Conservation (phyloP, 2,329 filamentous ascomycete genomes). For the Verticillium nonalfalfae region DNA sequence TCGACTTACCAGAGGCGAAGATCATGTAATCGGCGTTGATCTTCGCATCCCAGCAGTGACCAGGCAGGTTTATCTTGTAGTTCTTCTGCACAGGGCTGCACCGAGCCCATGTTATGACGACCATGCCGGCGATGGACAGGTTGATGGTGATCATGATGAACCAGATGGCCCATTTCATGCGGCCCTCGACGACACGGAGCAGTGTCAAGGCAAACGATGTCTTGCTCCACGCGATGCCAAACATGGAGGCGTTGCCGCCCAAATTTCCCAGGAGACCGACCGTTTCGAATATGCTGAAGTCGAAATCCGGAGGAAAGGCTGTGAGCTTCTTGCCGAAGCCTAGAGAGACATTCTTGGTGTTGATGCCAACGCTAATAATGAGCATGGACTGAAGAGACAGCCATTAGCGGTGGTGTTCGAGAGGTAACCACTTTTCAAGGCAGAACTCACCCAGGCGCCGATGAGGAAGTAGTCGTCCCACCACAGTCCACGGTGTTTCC, state of each 20-base stretch:
- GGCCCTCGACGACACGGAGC: constrained; percentile 17
- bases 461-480: constrained; percentile 13
- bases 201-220: constrained; percentile 21
- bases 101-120: not conserved
- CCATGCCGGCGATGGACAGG: constrained; percentile 3
- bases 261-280: constrained; percentile 11
- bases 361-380: constrained; percentile 4
- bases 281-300: constrained; percentile 4
- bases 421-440: not conserved
- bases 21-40: constrained; percentile 23
- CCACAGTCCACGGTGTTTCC: constrained; percentile 11
- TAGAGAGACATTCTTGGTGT: constrained; percentile 7
- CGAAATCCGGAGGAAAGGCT: constrained; percentile 2
- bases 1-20: constrained; percentile 12
- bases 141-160: constrained; percentile 17
- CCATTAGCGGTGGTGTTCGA: not conserved
- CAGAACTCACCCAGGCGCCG: constrained; percentile 12
- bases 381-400: not conserved
- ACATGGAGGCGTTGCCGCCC: constrained; percentile 11
- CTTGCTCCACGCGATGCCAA: constrained; percentile 19
- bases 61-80: constrained; percentile 12
- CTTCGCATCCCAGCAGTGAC: constrained; percentile 17
- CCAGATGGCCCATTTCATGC: constrained; percentile 17
- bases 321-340: constrained; percentile 11
- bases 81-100: constrained; percentile 15